Evolutionary conservation across 495 filamentous ascomycete species (phyloP), one percentile per base, ranked within the genome.

Genomic region (Penicillium cinerascens): DNA sequence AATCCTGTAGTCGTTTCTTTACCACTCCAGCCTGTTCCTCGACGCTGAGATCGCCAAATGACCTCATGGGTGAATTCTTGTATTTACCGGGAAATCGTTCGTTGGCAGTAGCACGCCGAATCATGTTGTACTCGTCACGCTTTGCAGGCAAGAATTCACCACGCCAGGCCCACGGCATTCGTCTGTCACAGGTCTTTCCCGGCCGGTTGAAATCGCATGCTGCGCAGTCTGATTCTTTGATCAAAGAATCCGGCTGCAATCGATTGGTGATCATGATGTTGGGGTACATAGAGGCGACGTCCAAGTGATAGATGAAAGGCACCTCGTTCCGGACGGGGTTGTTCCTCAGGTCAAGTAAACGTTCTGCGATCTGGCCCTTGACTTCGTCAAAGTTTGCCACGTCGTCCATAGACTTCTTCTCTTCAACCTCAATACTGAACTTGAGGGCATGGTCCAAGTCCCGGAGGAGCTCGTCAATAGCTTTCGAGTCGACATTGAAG

Each of bases 241-340:
- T 96, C 90, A 99, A 93, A 4, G 95, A 97, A 66, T 99, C 93
- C 1, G 93, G 93, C 50, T 99, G 93, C 26, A 99, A 71, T 60
- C 93, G 89, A 63, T 99, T 99, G 9, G 95, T 99, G 4, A 93
- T 97, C 95, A 99, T 99, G 70, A 99, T 99, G 66, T 99, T 99
- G 16, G 93, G 93, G 68, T 99, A 99, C 93, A 99, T 99, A 46
- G 93, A 96, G 15, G 93, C 93, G 42, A 99, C 93, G 60, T 99
- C 93, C 65, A 99, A 77, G 77, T 99, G 93, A 69, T 99, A 99
- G 47, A 99, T 99, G 29, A 89, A 85, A 1, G 93, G 93, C 22
- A 84, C 78, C 64, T 99, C 93, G 51, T 77, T 80, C 46, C 93
- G 77, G 52, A 88, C 87, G 0, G 93, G 92, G 0, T 86, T 90